phyloP scores from a whole-genome alignment of 2,329 filamentous ascomycete species.

The Purpureocillium takamizusanense region DNA sequence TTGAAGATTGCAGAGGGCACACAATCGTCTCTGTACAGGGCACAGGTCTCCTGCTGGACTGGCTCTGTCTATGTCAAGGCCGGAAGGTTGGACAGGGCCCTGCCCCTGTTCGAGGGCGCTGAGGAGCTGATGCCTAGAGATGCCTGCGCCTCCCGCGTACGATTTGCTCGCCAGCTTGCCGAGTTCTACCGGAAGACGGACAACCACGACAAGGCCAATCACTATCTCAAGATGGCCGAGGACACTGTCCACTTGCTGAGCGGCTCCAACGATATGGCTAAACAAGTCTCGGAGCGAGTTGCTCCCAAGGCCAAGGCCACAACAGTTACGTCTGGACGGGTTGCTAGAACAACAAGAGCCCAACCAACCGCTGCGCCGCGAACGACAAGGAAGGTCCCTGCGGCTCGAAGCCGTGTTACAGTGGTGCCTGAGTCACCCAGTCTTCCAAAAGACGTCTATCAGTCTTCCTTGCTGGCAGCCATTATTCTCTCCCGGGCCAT shows the following conservation, averaged over 20 bases:
- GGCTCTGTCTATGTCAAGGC: conserved; percentile 47
- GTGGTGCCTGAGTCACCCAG: conserved; percentile 8
- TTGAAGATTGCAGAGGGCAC: conserved; percentile 66
- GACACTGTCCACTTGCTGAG: conserved; percentile 29
- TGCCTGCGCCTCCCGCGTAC: conserved; percentile 23
- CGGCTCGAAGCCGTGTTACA: conserved; percentile 12
- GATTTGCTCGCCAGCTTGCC: conserved; percentile 45
- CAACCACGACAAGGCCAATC: conserved; percentile 31
- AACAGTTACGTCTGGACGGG: conserved; percentile 1
- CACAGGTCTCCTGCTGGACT: conserved; percentile 45
- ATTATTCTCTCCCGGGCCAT: conserved; percentile 30
- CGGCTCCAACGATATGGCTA: conserved; percentile 10
- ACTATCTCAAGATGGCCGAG: conserved; percentile 40
- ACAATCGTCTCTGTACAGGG: conserved; percentile 48
- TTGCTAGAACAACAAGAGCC: conserved; percentile 13
- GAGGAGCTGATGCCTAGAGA: conserved; percentile 39
- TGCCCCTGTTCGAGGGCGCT: conserved; percentile 44
- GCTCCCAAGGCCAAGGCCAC: no score
- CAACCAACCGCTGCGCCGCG: conserved; percentile 7
- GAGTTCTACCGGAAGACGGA: conserved; percentile 44
- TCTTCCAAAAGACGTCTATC: conserved; percentile 22
- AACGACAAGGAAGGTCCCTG: conserved; percentile 4
- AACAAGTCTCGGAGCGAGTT: no score
- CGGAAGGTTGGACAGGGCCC: conserved; percentile 50
- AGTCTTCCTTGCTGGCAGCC: conserved; percentile 25